Conservation (phyloP, 179 eudicot species). For the Pouteria campechiana region DNA sequence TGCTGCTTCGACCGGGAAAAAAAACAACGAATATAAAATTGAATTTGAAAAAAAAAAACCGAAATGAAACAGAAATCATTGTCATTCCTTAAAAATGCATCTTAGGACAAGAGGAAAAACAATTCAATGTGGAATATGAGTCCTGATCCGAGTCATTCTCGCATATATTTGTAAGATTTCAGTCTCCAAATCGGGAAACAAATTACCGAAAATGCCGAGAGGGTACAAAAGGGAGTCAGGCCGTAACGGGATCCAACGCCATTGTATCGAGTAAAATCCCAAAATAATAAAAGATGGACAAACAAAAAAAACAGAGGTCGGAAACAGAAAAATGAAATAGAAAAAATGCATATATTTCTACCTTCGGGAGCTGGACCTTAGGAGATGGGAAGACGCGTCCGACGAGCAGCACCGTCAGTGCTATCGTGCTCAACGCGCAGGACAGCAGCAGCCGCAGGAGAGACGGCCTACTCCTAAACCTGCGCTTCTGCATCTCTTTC, state of each 20-base stretch:
- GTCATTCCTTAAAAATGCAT: not conserved
- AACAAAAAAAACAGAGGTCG: not conserved
- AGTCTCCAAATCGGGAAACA: not conserved
- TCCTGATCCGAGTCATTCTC: not conserved
- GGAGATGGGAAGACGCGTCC: conserved; percentile 28
- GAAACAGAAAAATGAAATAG: not conserved
- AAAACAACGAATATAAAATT: too few species aligned
- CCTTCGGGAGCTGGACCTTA: conserved; percentile 41
- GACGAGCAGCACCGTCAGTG: conserved; percentile 41
- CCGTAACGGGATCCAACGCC: not conserved
- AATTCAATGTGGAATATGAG: not conserved
- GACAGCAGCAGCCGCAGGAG: conserved; percentile 39
- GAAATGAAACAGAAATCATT: conserved; percentile 5
- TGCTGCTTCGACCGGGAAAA: conserved; percentile 32
- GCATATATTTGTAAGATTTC: not conserved
- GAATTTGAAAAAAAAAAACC: not conserved
- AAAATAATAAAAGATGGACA: not conserved
- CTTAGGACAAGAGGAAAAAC: not conserved
- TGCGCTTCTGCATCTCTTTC: conserved; percentile 24
- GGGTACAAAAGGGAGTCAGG: not conserved
- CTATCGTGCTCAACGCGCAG: conserved; percentile 49
- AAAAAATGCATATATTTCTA: conserved; percentile 7
- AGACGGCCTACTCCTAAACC: conserved; percentile 27
- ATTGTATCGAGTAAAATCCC: too few species aligned
- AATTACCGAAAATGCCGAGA: not conserved